Conservation (phyloP, 108 stramenopile species). For the Conticribra guillardii region DNA sequence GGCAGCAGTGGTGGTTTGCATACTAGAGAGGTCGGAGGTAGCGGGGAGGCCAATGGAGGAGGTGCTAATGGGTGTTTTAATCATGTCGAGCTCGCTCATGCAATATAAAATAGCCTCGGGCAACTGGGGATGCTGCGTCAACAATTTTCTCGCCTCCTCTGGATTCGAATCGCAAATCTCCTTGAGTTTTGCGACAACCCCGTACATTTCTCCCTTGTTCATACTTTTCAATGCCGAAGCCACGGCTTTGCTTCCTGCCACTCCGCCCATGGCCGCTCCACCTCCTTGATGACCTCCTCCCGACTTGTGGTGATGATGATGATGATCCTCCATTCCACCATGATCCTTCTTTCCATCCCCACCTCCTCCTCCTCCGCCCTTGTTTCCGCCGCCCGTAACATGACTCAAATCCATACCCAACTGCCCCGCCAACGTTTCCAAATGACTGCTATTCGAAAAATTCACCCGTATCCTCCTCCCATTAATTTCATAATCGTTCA, state of each 20-base stretch:
- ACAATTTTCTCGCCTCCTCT: slow-evolving; percentile 86
- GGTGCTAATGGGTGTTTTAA: slow-evolving; percentile 72
- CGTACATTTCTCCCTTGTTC: slow-evolving; percentile 93
- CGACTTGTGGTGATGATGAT: slow-evolving; percentile 8
- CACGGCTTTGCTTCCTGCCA: slow-evolving; percentile 76
- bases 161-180: slow-evolving; percentile 89
- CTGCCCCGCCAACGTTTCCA: slow-evolving; percentile 86
- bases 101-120: slow-evolving; percentile 90
- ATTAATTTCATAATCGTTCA: slow-evolving; percentile 96
- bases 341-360: slow-evolving; percentile 22
- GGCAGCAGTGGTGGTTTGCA: slow-evolving; percentile 42
- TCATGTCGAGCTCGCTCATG: slow-evolving; percentile 92
- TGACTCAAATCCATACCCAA: slow-evolving; percentile 88
- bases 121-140: slow-evolving; percentile 88
- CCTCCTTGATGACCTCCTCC: slow-evolving; percentile 24
- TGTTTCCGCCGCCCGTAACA: slow-evolving; percentile 10
- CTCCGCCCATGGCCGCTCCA: slow-evolving; percentile 18
- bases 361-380: slow-evolving; percentile 29
- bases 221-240: slow-evolving; percentile 78
- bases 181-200: slow-evolving; percentile 88
- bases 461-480: slow-evolving; percentile 92
- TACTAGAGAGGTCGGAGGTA: slow-evolving; percentile 30
- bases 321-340: slow-evolving; percentile 8
- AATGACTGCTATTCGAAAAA: slow-evolving; percentile 89
- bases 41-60: slow-evolving; percentile 37